Conservation (phyloP, 2,329 filamentous ascomycete genomes). For the Basipetospora chlamydospora region DNA sequence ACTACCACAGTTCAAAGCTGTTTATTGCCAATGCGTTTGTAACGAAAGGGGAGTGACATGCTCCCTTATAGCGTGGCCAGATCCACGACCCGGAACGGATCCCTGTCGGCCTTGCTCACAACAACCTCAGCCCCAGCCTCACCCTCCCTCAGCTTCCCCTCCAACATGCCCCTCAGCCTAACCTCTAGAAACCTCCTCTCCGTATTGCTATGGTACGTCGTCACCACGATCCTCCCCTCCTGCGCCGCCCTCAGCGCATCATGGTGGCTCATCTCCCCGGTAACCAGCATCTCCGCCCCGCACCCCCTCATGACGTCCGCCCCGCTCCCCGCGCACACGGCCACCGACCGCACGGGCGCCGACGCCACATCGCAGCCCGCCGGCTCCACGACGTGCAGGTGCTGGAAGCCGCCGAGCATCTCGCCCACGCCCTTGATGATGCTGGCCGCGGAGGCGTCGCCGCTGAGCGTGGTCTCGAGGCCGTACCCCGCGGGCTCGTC, state of each 20-base stretch:
- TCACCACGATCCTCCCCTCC: slow-evolving; percentile 67
- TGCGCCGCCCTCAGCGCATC: slow-evolving; percentile 79
- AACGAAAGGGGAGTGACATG: neutral
- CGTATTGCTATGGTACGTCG: slow-evolving; percentile 84
- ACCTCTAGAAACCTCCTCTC: slow-evolving; percentile 69
- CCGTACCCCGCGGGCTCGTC: slow-evolving; percentile 39
- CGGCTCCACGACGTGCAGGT: slow-evolving; percentile 34
- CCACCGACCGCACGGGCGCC: slow-evolving; percentile 49
- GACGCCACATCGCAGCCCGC: slow-evolving; percentile 28
- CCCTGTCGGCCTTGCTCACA: slow-evolving; percentile 66
- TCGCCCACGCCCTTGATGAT: slow-evolving; percentile 44
- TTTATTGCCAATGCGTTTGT: too few relatives aligned
- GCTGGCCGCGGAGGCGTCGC: slow-evolving; percentile 22
- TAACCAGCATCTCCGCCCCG: slow-evolving; percentile 70
- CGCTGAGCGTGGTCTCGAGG: slow-evolving; percentile 27
- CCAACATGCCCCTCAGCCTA: slow-evolving; percentile 53
- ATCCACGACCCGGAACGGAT: slow-evolving; percentile 72
- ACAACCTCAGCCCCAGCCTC: slow-evolving; percentile 43
- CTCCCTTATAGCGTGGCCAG: slow-evolving; percentile 21
- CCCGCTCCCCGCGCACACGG: slow-evolving; percentile 82
- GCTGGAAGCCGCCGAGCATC: slow-evolving; percentile 48
- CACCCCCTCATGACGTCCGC: slow-evolving; percentile 57
- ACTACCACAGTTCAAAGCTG: too few relatives aligned
- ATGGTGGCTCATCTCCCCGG: slow-evolving; percentile 87
- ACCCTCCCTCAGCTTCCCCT: slow-evolving; percentile 35